Conservation (phyloP, 345 rosid species). For the Citrus hindsii region DNA sequence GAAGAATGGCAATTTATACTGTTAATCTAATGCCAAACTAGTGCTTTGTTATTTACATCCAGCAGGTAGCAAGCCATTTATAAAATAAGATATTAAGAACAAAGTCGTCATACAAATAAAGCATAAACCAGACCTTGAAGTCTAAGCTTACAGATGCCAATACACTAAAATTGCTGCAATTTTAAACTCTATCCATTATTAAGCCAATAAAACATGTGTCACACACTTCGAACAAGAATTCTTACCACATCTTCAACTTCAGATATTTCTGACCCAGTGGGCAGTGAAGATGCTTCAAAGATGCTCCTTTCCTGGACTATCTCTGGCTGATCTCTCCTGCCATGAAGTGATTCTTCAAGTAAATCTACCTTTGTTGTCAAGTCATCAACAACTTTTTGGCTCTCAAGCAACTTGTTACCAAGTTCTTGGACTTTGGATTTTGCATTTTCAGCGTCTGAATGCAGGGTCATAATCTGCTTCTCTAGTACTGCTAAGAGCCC, state of each 20-base stretch:
- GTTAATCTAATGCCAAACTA: background rate
- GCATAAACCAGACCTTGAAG: background rate
- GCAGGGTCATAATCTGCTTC: constrained; percentile 44
- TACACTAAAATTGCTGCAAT: background rate
- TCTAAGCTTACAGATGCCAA: background rate
- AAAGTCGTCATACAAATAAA: background rate
- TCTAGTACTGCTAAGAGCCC: constrained; percentile 51
- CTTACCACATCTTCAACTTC: constrained; percentile 81
- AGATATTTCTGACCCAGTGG: constrained; percentile 75
- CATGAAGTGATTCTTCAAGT: constrained; percentile 58
- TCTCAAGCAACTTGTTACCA: constrained; percentile 50
- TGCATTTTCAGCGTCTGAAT: constrained; percentile 56
- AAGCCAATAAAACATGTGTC: background rate
- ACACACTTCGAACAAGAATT: background rate
- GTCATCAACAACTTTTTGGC: constrained; percentile 65
- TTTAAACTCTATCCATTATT: background rate
- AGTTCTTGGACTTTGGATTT: constrained; percentile 62
- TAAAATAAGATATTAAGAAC: background rate
- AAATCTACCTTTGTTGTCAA: constrained; percentile 52
- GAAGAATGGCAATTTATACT: background rate
- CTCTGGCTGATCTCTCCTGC: constrained; percentile 48
- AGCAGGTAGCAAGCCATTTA: background rate
- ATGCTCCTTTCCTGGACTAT: constrained; percentile 66
- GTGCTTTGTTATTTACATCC: background rate
- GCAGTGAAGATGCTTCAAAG: constrained; percentile 55